Percentiles rank a stretch among this genome's conserved stretches.
Evolutionary conservation across 441 rosid genomes (phyloP).

Genomic region (Gossypium davidsonii): DNA sequence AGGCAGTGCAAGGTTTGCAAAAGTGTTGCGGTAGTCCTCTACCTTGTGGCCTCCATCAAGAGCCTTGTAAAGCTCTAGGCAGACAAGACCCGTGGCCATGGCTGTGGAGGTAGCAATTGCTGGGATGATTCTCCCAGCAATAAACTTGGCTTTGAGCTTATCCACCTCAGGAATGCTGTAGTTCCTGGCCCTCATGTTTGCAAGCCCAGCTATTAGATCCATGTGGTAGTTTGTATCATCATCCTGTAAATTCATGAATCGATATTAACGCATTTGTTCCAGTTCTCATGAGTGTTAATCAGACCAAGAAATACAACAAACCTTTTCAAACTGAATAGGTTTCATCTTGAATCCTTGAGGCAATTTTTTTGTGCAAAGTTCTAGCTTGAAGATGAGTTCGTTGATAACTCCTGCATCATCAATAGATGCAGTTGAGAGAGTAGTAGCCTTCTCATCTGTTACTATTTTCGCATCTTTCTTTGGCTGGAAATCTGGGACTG

Average conservation of each 20-base stretch:
- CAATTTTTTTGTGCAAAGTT: conserved; percentile 45
- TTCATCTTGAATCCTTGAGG: conserved; percentile 75
- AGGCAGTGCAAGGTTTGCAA: conserved; percentile 91
- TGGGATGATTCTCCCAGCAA: conserved; percentile 96
- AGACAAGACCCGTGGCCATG: conserved; percentile 93
- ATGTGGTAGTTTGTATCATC: conserved; percentile 94
- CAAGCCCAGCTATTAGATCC: conserved; percentile 93
- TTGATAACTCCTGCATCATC: conserved; percentile 79
- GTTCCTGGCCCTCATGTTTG: conserved; percentile 98
- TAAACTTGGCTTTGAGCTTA: conserved; percentile 94
- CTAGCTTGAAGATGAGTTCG: conserved; percentile 53
- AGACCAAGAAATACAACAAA: conserved; percentile 16
- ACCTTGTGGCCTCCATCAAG: conserved; percentile 67
- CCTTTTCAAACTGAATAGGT: conserved; percentile 96
- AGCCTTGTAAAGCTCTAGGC: conserved; percentile 93
- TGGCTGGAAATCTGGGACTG: conserved; percentile 83
- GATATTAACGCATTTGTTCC: neutral
- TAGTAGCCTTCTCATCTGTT: conserved; percentile 94
- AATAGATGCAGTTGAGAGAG: conserved; percentile 50
- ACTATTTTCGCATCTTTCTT: conserved; percentile 71
- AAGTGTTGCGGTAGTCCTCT: conserved; percentile 93
- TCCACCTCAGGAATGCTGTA: conserved; percentile 93
- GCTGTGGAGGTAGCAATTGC: conserved; percentile 97
- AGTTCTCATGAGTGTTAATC: neutral
- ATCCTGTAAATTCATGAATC: conserved; percentile 43